A percentile compares a stretch with the other conserved stretches of the same genome.
These are phyloP conservation scores for Fusarium sp. DNA, from an alignment of 2,329 filamentous ascomycete species.

Conservation along the genomic window DNA sequence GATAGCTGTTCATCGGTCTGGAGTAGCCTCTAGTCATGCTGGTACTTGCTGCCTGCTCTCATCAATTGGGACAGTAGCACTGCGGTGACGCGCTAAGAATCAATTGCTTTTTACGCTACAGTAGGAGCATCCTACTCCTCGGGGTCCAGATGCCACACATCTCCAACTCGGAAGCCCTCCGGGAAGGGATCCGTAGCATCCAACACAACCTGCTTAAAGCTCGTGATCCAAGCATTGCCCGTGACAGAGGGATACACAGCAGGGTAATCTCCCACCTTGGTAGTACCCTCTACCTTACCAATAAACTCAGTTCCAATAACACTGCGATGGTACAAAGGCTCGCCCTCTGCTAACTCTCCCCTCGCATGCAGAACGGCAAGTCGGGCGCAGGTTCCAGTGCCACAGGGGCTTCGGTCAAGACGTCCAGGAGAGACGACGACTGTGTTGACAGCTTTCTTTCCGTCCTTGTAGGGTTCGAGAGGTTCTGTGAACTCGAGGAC, in stretches of 20 bases:
- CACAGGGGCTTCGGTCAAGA: conserved; percentile 29
- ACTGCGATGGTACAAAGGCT: conserved; percentile 20
- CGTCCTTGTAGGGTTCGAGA: neutral
- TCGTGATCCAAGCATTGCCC: conserved; percentile 29
- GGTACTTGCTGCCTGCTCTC: neutral
- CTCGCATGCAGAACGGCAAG: conserved; percentile 24
- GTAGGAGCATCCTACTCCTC: neutral
- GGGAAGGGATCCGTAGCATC: conserved; percentile 29
- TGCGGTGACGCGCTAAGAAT: neutral
- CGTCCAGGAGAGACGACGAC: conserved; percentile 29
- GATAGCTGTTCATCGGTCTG: neutral
- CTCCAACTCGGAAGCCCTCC: conserved; percentile 25
- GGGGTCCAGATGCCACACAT: conserved; percentile 17
- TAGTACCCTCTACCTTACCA: conserved; percentile 5
- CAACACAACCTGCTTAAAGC: conserved; percentile 28
- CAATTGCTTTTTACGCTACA: neutral
- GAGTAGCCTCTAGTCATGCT: neutral
- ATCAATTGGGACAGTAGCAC: neutral
- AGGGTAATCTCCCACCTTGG: conserved; percentile 12
- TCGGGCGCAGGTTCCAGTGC: conserved; percentile 30
- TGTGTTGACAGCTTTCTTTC: conserved; percentile 21
- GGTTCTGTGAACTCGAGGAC: conserved; percentile 32
- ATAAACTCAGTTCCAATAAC: conserved; percentile 29
- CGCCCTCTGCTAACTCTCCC: conserved; percentile 17
- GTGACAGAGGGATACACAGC: conserved; percentile 25